phyloP scores from a whole-genome alignment of 306 rosid species.

The Psophocarpus tetragonolobus region DNA sequence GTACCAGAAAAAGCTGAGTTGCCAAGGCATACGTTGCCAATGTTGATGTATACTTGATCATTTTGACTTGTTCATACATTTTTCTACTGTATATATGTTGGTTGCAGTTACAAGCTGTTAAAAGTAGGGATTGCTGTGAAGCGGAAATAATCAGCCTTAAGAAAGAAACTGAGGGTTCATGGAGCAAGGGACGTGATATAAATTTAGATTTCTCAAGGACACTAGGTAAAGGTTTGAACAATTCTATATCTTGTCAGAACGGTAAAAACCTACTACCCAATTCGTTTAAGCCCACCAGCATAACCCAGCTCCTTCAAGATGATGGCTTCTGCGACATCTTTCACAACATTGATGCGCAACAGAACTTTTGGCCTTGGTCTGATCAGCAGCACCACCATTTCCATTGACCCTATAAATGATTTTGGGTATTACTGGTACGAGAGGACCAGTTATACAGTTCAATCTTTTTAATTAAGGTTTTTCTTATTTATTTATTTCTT shows the following conservation, averaged over 20 bases:
- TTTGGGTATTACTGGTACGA: neutral
- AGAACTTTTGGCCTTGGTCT: conserved; percentile 76
- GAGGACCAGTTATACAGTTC: neutral
- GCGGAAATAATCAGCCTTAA: conserved; percentile 33
- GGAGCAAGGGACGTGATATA: conserved; percentile 71
- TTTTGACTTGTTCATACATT: neutral
- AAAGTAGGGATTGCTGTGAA: conserved; percentile 50
- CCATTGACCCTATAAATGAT: conserved; percentile 37
- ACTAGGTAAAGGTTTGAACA: conserved; percentile 42
- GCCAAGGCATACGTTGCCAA: no score
- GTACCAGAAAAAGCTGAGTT: neutral
- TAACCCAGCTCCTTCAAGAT: conserved; percentile 69
- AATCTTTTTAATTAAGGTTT: neutral
- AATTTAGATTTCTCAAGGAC: conserved; percentile 67
- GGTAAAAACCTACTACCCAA: conserved; percentile 48
- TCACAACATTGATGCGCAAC: conserved; percentile 60
- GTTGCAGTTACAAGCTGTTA: conserved; percentile 63
- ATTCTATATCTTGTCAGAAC: conserved; percentile 41
- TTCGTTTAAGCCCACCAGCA: conserved; percentile 46
- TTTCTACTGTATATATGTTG: conserved; percentile 20
- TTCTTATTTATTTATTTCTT: neutral
- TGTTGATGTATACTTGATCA: conserved; percentile 6
- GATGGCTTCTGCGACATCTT: conserved; percentile 66
- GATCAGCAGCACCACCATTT: conserved; percentile 52
- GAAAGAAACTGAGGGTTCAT: conserved; percentile 69